Base-by-base conservation (phyloP, 2,329 filamentous ascomycete genomes). In the Penicillium sp. region DNA sequence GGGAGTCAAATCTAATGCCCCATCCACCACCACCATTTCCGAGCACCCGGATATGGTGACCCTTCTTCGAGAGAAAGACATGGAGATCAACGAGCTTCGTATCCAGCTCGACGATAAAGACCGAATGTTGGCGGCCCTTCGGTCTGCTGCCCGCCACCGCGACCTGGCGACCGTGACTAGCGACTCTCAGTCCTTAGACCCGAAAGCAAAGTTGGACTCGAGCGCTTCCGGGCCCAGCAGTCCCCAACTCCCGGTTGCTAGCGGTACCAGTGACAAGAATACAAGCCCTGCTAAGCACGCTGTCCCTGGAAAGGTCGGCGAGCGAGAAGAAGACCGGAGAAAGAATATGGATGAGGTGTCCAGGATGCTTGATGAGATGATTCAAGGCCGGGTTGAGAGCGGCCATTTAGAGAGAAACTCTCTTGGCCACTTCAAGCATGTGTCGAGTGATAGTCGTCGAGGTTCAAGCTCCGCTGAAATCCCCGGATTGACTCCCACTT, bases 301-400 rank as follows among this genome's bases (percentile, higher is more conserved):
- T 33, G 72, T 71, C 13, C 69, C 72, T 13, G 65, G 64, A 27
- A 74, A 69, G 56, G 63, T 64, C n/a, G 65, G 60, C 54, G 69
- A 74, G 22, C 75, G 75, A 59, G 71, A 74, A 65, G 67, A 63
- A 2, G 60, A 73, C 50, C 83, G 83, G 54, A 84, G 82, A 63
- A 83, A 84, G 79, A 91, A 90, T 65, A 89, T 95, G 36, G 92
- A 96, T 67, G 93, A 96, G 76, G 93, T 97, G 87, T 96, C 91
- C 66, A 87, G 88, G 69, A 92, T 97, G 79, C 84, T 97, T 27
- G 94, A 98, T 69, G 92, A 96, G 77, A 97, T 98, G 94, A 95
- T 97, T 60, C 90, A 93, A 71, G 90, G 94, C 70, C 87, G 90
- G 58, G 89, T 96, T 54, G 90, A 95, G 67, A 87, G 82, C 54